Evolutionary conservation across 2,329 filamentous ascomycete genomes (phyloP).

Genomic region (Bisporella sp.): DNA sequence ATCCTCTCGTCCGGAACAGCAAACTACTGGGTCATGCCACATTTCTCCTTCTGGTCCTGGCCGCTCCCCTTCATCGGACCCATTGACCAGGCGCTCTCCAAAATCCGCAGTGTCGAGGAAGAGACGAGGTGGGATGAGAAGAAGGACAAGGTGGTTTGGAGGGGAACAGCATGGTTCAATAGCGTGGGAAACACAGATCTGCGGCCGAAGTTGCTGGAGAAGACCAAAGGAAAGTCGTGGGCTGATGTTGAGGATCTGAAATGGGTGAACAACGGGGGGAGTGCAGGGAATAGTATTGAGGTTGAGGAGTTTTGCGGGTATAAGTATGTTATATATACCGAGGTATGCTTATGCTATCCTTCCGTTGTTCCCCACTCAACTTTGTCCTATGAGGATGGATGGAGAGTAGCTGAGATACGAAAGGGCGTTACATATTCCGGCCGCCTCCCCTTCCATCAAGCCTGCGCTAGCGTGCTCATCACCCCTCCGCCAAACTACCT

Average conservation of each 20-base stretch:
- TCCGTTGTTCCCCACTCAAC: no score
- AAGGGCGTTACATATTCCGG: conserved; percentile 45
- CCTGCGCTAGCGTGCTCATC: conserved; percentile 41
- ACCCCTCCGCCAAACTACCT: conserved; percentile 41
- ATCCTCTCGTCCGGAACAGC: conserved; percentile 14
- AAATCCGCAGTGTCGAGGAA: conserved; percentile 33
- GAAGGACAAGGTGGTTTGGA: conserved; percentile 40
- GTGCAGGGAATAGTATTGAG: conserved; percentile 38
- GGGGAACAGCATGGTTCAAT: conserved; percentile 44
- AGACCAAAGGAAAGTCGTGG: conserved; percentile 32
- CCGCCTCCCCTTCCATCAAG: conserved; percentile 43
- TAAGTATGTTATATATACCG: conserved; percentile 45
- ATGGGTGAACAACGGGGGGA: conserved; percentile 16
- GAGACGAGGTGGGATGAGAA: conserved; percentile 27
- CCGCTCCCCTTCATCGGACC: conserved; percentile 37
- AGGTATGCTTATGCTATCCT: conserved; percentile 21
- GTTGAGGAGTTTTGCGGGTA: conserved; percentile 46
- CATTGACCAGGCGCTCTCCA: conserved; percentile 31
- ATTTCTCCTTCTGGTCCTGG: conserved; percentile 51
- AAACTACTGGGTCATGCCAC: conserved; percentile 45
- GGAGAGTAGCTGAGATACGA: neutral
- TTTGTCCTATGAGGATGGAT: neutral
- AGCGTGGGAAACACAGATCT: conserved; percentile 18
- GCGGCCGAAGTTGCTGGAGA: conserved; percentile 16
- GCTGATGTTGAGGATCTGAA: conserved; percentile 40